These are phyloP conservation scores for Dryadomyces quercivorus DNA, from an alignment of 2,329 filamentous ascomycete species.

Conservation along the genomic window DNA sequence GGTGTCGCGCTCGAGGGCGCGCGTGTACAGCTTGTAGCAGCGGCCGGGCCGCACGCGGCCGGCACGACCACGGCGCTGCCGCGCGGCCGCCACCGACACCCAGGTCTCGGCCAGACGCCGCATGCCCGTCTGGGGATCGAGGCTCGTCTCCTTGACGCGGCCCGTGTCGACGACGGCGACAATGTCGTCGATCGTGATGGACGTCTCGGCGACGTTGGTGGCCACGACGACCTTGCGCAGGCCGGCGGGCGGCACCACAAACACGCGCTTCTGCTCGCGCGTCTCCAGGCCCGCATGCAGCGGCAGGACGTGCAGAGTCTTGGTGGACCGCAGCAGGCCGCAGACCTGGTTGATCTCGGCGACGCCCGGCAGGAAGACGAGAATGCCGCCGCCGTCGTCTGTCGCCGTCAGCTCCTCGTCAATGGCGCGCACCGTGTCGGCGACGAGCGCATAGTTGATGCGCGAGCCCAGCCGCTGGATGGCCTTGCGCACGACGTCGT, in stretches of 20 bases:
- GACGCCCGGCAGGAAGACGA: conserved; percentile 91
- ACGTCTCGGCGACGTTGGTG: conserved; percentile 96
- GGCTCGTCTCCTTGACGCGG: conserved; percentile 92
- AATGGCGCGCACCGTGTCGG: conserved; percentile 68
- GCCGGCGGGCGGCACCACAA: conserved; percentile 60
- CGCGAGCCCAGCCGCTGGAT: conserved; percentile 66
- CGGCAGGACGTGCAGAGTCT: conserved; percentile 62
- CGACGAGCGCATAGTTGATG: conserved; percentile 84
- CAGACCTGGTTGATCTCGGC: conserved; percentile 81
- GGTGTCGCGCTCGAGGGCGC: conserved; percentile 58
- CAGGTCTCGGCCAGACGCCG: conserved; percentile 88
- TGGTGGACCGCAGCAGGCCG: conserved; percentile 43
- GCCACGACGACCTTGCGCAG: conserved; percentile 88
- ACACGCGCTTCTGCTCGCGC: conserved; percentile 77
- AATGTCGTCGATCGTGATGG: conserved; percentile 96
- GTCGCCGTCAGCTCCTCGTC: conserved; percentile 57
- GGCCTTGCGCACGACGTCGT: conserved; percentile 51
- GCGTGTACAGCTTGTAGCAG: conserved; percentile 93
- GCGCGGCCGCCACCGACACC: conserved; percentile 88
- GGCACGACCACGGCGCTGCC: conserved; percentile 84
- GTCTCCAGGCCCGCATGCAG: conserved; percentile 88
- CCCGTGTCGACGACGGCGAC: conserved; percentile 93
- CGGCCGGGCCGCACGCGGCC: conserved; percentile 82
- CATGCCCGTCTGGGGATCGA: conserved; percentile 86
- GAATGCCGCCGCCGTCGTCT: conserved; percentile 66